phyloP scores from a whole-genome alignment of 768 basidiomycete species.

The Mycena rebaudengoi region DNA sequence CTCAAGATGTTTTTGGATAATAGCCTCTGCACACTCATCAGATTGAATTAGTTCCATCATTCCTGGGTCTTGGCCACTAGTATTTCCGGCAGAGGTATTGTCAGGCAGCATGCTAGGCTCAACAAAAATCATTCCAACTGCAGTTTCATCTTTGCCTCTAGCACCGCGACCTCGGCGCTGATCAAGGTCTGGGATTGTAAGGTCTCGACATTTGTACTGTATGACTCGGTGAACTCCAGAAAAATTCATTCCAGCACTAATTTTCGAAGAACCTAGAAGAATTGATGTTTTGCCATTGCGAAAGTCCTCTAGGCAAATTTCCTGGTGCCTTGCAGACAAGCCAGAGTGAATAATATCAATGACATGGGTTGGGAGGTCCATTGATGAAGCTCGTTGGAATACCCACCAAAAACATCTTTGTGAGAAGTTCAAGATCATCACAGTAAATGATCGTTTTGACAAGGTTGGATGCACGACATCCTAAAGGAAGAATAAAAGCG shows the following conservation, averaged over 20 bases:
- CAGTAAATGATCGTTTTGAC: conserved; percentile 22
- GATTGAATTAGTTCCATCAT: conserved; percentile 12
- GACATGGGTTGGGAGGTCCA: conserved; percentile 9
- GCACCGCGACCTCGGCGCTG: conserved; percentile 21
- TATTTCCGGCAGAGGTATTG: background rate
- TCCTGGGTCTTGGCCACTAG: background rate
- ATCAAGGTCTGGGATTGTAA: conserved; percentile 21
- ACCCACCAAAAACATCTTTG: conserved; percentile 33
- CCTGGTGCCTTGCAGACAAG: conserved; percentile 28
- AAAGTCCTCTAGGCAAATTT: conserved; percentile 24
- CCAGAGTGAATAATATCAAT: conserved; percentile 32
- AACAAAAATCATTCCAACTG: conserved; percentile 8
- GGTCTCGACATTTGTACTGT: conserved; percentile 23
- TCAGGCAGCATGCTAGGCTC: conserved; percentile 9
- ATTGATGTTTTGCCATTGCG: conserved; percentile 18
- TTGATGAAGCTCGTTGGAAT: background rate
- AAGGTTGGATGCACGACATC: conserved; percentile 3
- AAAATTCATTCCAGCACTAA: conserved; percentile 34
- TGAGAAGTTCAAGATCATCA: conserved; percentile 25
- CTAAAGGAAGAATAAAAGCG: conserved; percentile 23
- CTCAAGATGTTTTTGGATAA: conserved; percentile 26
- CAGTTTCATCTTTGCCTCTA: background rate
- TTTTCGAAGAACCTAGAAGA: conserved; percentile 29
- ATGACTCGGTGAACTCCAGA: conserved; percentile 24
- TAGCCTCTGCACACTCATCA: conserved; percentile 1